Percentiles rank a stretch among this genome's conserved stretches.
Evolutionary conservation across 306 rosid genomes (phyloP).

Genomic region (Myrica gale): DNA sequence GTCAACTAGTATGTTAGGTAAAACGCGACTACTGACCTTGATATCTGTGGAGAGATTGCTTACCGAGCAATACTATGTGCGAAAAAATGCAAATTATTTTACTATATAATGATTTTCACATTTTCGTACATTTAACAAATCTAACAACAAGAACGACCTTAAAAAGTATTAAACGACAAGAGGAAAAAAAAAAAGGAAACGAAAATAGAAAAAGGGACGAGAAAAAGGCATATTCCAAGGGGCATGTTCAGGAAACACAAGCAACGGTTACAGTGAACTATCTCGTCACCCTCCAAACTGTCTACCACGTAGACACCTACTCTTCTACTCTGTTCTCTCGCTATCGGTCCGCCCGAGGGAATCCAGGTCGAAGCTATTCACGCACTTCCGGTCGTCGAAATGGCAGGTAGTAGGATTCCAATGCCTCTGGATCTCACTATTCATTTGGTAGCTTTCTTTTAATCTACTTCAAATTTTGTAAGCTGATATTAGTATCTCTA

Average conservation of each 20-base stretch:
- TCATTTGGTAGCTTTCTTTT: background rate
- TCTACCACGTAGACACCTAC: background rate
- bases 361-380: background rate
- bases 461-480: background rate
- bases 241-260: background rate
- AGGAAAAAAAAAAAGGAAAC: no score
- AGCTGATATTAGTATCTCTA: background rate
- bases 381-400: conserved; percentile 1
- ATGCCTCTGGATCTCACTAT: background rate
- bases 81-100: no score
- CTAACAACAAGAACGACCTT: no score
- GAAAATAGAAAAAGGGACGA: no score
- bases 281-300: background rate
- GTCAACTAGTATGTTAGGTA: no score
- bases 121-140: no score
- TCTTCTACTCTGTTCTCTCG: background rate
- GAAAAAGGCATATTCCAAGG: background rate
- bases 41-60: no score
- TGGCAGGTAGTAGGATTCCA: conserved; percentile 33
- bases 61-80: no score
- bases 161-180: no score
- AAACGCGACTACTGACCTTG: no score
- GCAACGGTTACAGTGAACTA: background rate
- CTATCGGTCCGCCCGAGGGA: conserved; percentile 11
- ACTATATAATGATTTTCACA: no score